Evolutionary conservation across 305 asterid species (phyloP), one percentile per base, ranked within the genome.

Genomic region (Fraxinus greggii): DNA sequence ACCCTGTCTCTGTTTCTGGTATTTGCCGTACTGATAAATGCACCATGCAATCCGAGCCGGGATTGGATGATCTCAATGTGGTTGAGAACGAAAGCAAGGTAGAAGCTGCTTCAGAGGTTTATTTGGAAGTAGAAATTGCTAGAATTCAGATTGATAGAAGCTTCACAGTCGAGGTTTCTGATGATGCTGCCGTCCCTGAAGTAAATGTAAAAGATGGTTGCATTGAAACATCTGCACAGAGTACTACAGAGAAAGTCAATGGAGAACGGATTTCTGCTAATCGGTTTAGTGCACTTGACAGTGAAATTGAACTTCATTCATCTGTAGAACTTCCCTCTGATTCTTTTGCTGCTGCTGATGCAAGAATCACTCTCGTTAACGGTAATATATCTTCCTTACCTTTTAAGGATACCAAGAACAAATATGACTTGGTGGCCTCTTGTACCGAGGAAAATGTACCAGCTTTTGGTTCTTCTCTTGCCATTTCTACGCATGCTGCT

Each of bases 81-180:
- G 48, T 78, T 70, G 84, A 70, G 19, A 81, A 7, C 24, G 59
- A 48, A 35, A 45, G 75, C 9, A 48, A 51, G 54, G 19, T 33
- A 13, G 74, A 19, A 45, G 31, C 13, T 28, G 15, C 77, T 82
- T 82, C 78, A 54, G 77, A 78, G 33, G 56, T 59, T 70, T 26
- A 77, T 65, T 42, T 51, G 76, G 83, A 63, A 31, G 79, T 79
- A 51, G 86, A 89, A 85, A 77, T 67, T 31, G 77, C 72, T 32
- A 54, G 31, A 48, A 17, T 45, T 59, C 59, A 28, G 77, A 70
- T 77, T 36, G 33, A 69, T 79, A 17, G 3, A 5, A 56, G 79
- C 80, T 80, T 76, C 32, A 31, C 80, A 6, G 51, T 75, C 63
- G 82, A 80, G 73, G 70, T 61, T 40, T 82, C 82, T 56, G 83